Percentiles rank a stretch among this genome's conserved stretches.
Conservation (phyloP, 345 rosid species). For the Mallotus nudiflorus region DNA sequence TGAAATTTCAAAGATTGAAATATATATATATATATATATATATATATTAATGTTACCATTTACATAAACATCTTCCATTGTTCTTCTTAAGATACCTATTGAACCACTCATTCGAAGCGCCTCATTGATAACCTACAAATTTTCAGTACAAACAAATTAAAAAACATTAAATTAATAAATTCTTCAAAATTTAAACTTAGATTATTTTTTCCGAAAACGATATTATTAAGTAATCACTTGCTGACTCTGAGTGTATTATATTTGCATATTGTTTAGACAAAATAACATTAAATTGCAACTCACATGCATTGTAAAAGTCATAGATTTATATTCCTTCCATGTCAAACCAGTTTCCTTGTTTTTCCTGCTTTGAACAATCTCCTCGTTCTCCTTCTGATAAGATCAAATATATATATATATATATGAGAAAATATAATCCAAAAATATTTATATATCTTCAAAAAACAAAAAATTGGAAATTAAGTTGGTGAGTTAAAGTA, state of each 20-base stretch:
- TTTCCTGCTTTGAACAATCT: conserved; percentile 17
- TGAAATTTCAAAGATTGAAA: too few relatives aligned
- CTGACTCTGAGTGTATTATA: too few relatives aligned
- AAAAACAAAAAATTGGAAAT: background rate
- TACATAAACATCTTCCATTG: conserved; percentile 24
- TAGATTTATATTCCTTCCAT: conserved; percentile 31
- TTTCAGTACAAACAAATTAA: too few relatives aligned
- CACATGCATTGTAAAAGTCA: conserved; percentile 28
- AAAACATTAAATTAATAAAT: too few relatives aligned
- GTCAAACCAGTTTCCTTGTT: conserved; percentile 10
- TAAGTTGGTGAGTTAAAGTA: background rate
- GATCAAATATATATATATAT: background rate
- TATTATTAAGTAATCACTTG: too few relatives aligned
- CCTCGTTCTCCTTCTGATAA: conserved; percentile 28
- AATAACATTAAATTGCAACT: background rate
- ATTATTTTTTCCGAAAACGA: too few relatives aligned
- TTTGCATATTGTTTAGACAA: too few relatives aligned
- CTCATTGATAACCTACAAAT: conserved; percentile 31
- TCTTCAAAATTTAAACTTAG: too few relatives aligned
- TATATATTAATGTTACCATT: conserved; percentile 13
- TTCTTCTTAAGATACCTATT: conserved; percentile 24
- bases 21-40: too few relatives aligned
- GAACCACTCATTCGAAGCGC: conserved; percentile 27
- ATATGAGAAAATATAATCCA: background rate
- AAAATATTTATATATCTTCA: background rate